Evolutionary conservation across 2,329 filamentous ascomycete genomes (phyloP).

Genomic region (Aplosporella prunicola): DNA sequence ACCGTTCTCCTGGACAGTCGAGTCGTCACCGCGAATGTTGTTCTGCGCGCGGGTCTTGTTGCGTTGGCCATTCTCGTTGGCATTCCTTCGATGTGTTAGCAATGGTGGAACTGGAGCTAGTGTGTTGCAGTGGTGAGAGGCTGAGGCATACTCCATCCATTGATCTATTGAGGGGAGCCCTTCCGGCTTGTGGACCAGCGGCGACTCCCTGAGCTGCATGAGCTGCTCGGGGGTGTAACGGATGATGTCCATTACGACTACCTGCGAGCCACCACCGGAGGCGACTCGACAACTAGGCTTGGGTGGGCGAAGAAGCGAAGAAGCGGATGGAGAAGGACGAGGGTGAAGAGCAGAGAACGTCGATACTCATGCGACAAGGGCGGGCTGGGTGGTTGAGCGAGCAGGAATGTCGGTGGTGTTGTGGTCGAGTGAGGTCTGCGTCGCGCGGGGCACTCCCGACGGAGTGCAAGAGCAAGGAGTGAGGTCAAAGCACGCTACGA

Average conservation of each 20-base stretch:
- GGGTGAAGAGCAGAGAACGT: not conserved
- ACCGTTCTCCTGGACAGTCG: constrained; percentile 12
- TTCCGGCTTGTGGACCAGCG: constrained; percentile 70
- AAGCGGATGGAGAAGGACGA: not conserved
- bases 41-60: constrained; percentile 23
- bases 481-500: too few relatives aligned
- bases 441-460: too few relatives aligned
- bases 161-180: constrained; percentile 76
- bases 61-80: constrained; percentile 13
- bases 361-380: too few relatives aligned
- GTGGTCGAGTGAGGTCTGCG: too few relatives aligned
- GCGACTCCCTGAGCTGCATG: constrained; percentile 66
- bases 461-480: too few relatives aligned
- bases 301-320: constrained; percentile 3
- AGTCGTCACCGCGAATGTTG: constrained; percentile 13
- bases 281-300: constrained; percentile 5
- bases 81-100: constrained; percentile 5
- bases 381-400: too few relatives aligned
- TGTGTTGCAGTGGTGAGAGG: not conserved
- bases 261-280: constrained; percentile 4
- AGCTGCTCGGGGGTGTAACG: constrained; percentile 70
- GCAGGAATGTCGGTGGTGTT: too few relatives aligned
- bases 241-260: constrained; percentile 13
- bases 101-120: too few relatives aligned
- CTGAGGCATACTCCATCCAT: constrained; percentile 87